Evolutionary conservation across 805 yeast genomes (phyloP).

Genomic region (Kazachstania psychrophila): DNA sequence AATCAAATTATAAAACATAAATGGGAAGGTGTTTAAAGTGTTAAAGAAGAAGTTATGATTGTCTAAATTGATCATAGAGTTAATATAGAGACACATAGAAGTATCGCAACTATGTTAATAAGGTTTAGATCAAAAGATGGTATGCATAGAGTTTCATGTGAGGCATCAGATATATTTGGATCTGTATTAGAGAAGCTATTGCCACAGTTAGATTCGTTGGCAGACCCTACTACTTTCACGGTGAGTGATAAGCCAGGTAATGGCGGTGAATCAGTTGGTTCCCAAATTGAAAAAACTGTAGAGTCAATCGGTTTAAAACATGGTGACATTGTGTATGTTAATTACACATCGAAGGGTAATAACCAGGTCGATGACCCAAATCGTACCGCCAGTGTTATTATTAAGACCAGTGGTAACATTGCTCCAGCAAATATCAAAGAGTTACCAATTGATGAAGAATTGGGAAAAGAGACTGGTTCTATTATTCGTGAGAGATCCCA

Average conservation of each 20-base stretch:
- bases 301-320: slow-evolving; percentile 43
- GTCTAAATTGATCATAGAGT: too few species aligned
- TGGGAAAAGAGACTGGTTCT: slow-evolving; percentile 63
- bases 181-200: slow-evolving; percentile 35
- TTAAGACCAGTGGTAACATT: slow-evolving; percentile 1
- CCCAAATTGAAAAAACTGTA: slow-evolving; percentile 26
- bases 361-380: slow-evolving; percentile 7
- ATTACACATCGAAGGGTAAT: slow-evolving; percentile 23
- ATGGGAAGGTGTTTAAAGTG: too few species aligned
- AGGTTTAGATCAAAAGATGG: slow-evolving; percentile 84
- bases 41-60: too few species aligned
- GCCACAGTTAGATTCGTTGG: slow-evolving; percentile 14
- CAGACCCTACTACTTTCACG: slow-evolving; percentile 20
- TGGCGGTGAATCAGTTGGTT: slow-evolving; percentile 17
- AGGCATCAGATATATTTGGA: slow-evolving; percentile 36
- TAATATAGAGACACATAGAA: too few species aligned
- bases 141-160: slow-evolving; percentile 56
- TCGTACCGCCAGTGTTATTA: slow-evolving; percentile 3
- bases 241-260: slow-evolving; percentile 24
- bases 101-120: too few species aligned
- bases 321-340: slow-evolving; percentile 49
- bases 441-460: slow-evolving; percentile 52
- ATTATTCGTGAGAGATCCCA: slow-evolving; percentile 52
- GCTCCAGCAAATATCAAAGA: slow-evolving; percentile 35
- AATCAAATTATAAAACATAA: neutral